Percentiles rank a stretch among this genome's conserved stretches.
These are phyloP conservation scores for Alternaria burnsii DNA, from an alignment of 2,329 filamentous ascomycete species.

Conservation along the genomic window DNA sequence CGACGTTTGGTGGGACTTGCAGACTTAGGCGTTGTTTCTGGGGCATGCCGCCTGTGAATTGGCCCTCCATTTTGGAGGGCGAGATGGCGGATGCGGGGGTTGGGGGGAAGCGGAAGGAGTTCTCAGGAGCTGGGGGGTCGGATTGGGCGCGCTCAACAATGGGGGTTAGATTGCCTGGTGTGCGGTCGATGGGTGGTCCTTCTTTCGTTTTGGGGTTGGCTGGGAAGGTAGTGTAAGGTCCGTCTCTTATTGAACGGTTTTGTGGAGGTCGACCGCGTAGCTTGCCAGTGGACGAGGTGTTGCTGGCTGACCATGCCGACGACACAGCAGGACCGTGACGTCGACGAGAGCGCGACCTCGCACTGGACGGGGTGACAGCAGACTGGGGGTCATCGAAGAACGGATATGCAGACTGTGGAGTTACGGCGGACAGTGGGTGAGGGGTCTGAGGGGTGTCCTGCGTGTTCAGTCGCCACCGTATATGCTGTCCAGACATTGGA, in stretches of 20 bases:
- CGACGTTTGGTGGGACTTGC: slow-evolving; percentile 69
- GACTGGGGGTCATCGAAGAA: slow-evolving; percentile 72
- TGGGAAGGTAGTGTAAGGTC: slow-evolving; percentile 74
- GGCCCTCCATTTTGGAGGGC: slow-evolving; percentile 34
- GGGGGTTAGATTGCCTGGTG: slow-evolving; percentile 53
- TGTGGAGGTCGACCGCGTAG: slow-evolving; percentile 81
- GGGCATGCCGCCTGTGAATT: slow-evolving; percentile 27
- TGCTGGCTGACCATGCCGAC: slow-evolving; percentile 82
- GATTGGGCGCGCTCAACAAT: slow-evolving; percentile 55
- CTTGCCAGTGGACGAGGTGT: slow-evolving; percentile 71
- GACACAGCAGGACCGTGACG: slow-evolving; percentile 88
- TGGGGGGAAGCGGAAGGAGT: slow-evolving; percentile 50
- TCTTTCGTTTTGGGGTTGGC: slow-evolving; percentile 64
- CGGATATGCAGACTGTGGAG: slow-evolving; percentile 65
- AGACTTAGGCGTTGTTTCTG: slow-evolving; percentile 64
- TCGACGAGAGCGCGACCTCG: slow-evolving; percentile 62
- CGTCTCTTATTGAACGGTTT: slow-evolving; percentile 71
- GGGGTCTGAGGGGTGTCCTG: slow-evolving; percentile 70
- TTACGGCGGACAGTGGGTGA: slow-evolving; percentile 81
- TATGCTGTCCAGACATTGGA: slow-evolving; percentile 52
- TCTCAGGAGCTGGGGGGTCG: slow-evolving; percentile 48
- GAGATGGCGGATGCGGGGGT: slow-evolving; percentile 51
- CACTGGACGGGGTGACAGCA: slow-evolving; percentile 71
- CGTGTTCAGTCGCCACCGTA: slow-evolving; percentile 62
- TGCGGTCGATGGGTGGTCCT: slow-evolving; percentile 57